Evolutionary conservation across 306 rosid species (phyloP), one percentile per base, ranked within the genome.

Genomic region (Rosa rugosa): DNA sequence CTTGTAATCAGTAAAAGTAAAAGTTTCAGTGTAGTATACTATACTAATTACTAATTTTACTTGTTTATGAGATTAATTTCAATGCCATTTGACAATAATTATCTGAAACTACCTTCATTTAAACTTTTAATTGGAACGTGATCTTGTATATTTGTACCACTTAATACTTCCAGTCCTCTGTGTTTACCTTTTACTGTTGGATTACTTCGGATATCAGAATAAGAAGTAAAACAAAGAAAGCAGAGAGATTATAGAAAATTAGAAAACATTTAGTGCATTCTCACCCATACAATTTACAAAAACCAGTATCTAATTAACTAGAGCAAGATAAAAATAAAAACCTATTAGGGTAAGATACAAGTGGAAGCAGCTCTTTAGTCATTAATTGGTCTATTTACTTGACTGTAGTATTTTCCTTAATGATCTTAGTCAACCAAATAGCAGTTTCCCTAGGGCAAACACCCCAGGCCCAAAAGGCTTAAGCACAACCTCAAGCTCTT

Each of bases 361-460:
- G 11, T 7, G 27, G 11, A 18, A 56, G 31, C 63, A 56, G 63
- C 63, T 57, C 63, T 7, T n/a, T 57, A 2, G 31, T n/a, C 8
- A n/a, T n/a, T 20, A 20, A 20, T 11, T 3, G 62, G 27, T 20
- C 27, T n/a, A 20, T 20, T 59, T 57, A 57, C 13, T 57, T 59
- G 66, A 11, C 38, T 11, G 2, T 25, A 25, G 40, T 60, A 4
- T 62, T 27, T 27, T 27, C 68, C 68, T 11, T 63, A 7, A 63
- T 13, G 20, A 31, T 31, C 69, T 31, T 31, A 6, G 20, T 63
- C 42, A 63, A 14, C 42, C 69, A 63, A 14, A 63, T 63, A 14
- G 42, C 99, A 80, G 97, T 93, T 91, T 95, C 99, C 80, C 99
- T 88, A 0, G 98, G 96, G 67, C 97, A 93, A 84, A 91, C 99